phyloP scores from a whole-genome alignment of 768 basidiomycete genomes.

The Boletellus sp. region DNA sequence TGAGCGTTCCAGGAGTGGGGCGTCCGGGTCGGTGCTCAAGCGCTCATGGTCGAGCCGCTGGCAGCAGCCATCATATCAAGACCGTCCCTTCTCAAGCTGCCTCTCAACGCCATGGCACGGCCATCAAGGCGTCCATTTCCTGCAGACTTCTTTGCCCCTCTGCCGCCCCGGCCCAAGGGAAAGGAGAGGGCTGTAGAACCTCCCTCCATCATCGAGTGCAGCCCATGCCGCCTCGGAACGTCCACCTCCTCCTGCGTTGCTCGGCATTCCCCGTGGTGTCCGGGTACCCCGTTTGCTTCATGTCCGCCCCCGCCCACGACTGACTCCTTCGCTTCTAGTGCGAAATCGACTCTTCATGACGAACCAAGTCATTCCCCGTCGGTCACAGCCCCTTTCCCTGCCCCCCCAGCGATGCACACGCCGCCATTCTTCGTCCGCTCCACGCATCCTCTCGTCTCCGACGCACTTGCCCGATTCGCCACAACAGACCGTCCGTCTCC shows the following conservation, averaged over 20 bases:
- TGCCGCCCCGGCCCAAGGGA: conserved; percentile 48
- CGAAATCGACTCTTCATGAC: conserved; percentile 37
- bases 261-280: conserved; percentile 47
- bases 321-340: conserved; percentile 19
- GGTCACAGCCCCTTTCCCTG: conserved; percentile 14
- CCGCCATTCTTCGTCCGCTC: conserved; percentile 23
- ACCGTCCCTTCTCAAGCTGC: conserved; percentile 26
- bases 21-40: conserved; percentile 10
- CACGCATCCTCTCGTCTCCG: conserved; percentile 13
- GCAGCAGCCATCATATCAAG: conserved; percentile 48
- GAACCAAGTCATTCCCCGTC: conserved; percentile 32
- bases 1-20: neutral
- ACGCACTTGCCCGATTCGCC: conserved; percentile 7
- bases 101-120: conserved; percentile 29
- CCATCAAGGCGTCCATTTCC: conserved; percentile 33
- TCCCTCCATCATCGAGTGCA: conserved; percentile 26
- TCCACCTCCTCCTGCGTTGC: conserved; percentile 47
- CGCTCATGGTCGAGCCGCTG: conserved; percentile 64
- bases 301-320: neutral
- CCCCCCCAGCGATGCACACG: conserved; percentile 19
- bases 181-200: conserved; percentile 44
- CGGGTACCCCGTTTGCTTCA: conserved; percentile 33
- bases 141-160: conserved; percentile 54
- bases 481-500: neutral
- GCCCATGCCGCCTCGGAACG: conserved; percentile 23